Conservation (phyloP, 805 yeast species). For the Danielia reshetovae region DNA sequence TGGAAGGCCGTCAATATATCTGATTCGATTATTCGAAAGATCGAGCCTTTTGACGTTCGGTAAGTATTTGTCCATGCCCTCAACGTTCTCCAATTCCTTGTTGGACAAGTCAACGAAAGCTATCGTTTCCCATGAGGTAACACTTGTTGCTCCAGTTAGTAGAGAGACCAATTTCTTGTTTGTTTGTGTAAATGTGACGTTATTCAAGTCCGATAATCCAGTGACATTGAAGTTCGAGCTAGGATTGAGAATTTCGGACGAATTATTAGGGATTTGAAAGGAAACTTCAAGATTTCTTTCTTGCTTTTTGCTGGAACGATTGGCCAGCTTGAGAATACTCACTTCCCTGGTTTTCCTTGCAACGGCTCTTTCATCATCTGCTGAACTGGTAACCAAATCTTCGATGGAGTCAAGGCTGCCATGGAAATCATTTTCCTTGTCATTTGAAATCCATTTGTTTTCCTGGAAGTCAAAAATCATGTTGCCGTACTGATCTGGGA, state of each 20-base stretch:
- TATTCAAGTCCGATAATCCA: constrained; percentile 37
- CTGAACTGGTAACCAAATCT: constrained; percentile 19
- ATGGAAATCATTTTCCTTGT: constrained; percentile 19
- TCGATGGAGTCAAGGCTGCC: constrained; percentile 39
- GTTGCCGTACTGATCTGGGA: constrained; percentile 33
- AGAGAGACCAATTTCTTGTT: constrained; percentile 41
- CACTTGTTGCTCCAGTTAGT: constrained; percentile 35
- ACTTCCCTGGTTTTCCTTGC: neutral
- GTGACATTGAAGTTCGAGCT: constrained; percentile 31
- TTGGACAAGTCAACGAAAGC: constrained; percentile 32
- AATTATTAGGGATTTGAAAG: constrained; percentile 33
- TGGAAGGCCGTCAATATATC: constrained; percentile 47
- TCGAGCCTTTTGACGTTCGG: constrained; percentile 41
- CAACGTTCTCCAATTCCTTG: constrained; percentile 35
- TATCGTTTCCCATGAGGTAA: constrained; percentile 42
- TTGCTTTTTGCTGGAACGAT: constrained; percentile 5
- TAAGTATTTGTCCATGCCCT: constrained; percentile 40
- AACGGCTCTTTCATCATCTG: neutral
- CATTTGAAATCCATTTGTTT: constrained; percentile 27
- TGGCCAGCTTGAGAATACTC: constrained; percentile 8
- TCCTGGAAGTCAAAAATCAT: constrained; percentile 31
- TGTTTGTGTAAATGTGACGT: constrained; percentile 47
- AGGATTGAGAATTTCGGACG: constrained; percentile 4
- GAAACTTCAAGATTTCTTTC: constrained; percentile 34
- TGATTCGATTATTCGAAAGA: constrained; percentile 40